phyloP scores from a whole-genome alignment of 2,329 filamentous ascomycete genomes.

The Cladosporium sp. region DNA sequence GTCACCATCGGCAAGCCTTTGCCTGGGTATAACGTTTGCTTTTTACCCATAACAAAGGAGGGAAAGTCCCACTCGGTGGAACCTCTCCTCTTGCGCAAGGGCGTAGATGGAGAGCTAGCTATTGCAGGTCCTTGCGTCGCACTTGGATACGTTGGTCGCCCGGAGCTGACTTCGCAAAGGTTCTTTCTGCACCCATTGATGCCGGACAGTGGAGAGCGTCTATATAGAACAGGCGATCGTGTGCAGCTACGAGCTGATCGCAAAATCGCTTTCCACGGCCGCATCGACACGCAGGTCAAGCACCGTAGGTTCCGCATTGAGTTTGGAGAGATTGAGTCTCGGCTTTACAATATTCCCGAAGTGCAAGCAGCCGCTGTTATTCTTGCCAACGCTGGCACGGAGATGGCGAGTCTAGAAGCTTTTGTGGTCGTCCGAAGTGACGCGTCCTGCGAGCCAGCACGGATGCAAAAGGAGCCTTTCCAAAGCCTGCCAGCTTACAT shows the following conservation, averaged over 20 bases:
- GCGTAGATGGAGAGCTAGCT: slow-evolving; percentile 37
- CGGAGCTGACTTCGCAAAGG: slow-evolving; percentile 22
- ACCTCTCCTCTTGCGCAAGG: slow-evolving; percentile 38
- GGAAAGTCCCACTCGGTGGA: not conserved
- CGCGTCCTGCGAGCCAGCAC: slow-evolving; percentile 13
- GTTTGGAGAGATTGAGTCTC: slow-evolving; percentile 76
- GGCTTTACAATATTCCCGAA: slow-evolving; percentile 54
- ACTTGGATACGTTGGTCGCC: slow-evolving; percentile 37
- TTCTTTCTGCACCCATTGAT: slow-evolving; percentile 46
- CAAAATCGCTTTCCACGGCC: slow-evolving; percentile 50
- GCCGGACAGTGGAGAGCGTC: slow-evolving; percentile 22
- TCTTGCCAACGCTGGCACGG: slow-evolving; percentile 17
- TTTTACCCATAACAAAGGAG: slow-evolving; percentile 12
- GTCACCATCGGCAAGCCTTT: slow-evolving; percentile 21
- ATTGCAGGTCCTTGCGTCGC: slow-evolving; percentile 42
- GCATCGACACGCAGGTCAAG: slow-evolving; percentile 84
- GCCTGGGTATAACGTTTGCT: slow-evolving; percentile 8
- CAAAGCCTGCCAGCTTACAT: slow-evolving; percentile 21
- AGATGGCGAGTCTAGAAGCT: slow-evolving; percentile 19
- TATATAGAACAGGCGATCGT: slow-evolving; percentile 58
- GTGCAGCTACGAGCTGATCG: slow-evolving; percentile 49
- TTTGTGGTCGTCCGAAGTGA: slow-evolving; percentile 19
- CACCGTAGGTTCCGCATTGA: slow-evolving; percentile 91
- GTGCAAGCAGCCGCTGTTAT: slow-evolving; percentile 50
- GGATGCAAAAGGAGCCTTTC: slow-evolving; percentile 16